These are phyloP conservation scores for Zostera marina DNA, from an alignment of 116 monocot genomes.

Conservation along the genomic window DNA sequence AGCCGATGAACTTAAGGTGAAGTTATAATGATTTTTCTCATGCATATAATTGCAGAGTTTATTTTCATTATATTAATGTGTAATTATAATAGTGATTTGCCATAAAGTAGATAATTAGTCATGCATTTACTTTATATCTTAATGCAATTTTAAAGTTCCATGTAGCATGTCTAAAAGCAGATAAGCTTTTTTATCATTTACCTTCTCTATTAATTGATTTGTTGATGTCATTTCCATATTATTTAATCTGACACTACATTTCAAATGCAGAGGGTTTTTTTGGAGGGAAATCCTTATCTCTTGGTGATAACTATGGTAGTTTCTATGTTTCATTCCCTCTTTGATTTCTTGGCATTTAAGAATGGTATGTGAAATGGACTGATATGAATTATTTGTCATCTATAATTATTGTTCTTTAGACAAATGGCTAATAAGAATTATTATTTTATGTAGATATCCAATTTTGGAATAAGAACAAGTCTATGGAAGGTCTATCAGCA, in stretches of 20 bases:
- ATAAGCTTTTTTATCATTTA: not conserved
- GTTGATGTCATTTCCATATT: not conserved
- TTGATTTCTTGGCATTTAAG: slow-evolving; percentile 95
- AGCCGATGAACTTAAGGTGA: slow-evolving; percentile 96
- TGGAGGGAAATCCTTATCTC: slow-evolving; percentile 93
- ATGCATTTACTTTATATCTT: no score
- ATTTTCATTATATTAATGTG: no score
- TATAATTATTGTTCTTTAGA: not conserved
- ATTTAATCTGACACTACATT: not conserved
- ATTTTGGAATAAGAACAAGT: slow-evolving; percentile 99
- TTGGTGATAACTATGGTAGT: slow-evolving; percentile 82
- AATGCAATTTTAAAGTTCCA: no score
- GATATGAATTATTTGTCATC: not conserved
- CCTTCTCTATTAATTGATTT: not conserved
- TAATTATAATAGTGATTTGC: no score
- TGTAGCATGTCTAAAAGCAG: not conserved
- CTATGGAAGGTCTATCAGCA: slow-evolving; percentile 98
- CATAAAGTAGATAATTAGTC: no score
- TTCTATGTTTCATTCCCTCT: slow-evolving; percentile 80
- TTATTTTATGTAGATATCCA: slow-evolving; percentile 64
- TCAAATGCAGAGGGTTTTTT: slow-evolving; percentile 72
- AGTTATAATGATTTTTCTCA: not conserved
- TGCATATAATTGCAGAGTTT: not conserved
- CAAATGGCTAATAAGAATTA: not conserved
- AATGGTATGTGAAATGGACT: slow-evolving; percentile 43